Conservation (phyloP, 495 filamentous ascomycete species). For the Staphylotrichum tortipilum region DNA sequence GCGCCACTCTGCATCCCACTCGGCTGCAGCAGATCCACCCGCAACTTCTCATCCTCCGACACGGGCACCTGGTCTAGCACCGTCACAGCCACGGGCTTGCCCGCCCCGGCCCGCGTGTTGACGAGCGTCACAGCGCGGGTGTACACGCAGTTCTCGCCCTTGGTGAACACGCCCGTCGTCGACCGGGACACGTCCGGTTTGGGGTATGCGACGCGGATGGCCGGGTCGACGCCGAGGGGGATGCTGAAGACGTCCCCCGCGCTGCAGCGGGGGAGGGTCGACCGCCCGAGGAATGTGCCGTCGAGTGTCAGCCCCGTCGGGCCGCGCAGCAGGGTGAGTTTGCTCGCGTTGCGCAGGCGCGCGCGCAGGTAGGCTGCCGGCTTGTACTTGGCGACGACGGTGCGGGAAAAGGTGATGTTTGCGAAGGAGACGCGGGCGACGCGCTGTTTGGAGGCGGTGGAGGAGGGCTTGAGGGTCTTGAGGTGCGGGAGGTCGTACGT, state of each 20-base stretch:
- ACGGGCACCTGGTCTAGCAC: conserved; percentile 62
- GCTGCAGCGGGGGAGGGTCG: conserved; percentile 47
- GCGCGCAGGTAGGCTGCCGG: conserved; percentile 59
- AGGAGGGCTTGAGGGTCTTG: conserved; percentile 36
- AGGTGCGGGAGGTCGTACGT: conserved; percentile 53
- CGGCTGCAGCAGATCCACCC: conserved; percentile 46
- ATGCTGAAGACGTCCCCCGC: conserved; percentile 54
- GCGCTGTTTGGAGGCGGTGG: conserved; percentile 39
- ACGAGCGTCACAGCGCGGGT: conserved; percentile 48
- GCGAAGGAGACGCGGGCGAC: conserved; percentile 36
- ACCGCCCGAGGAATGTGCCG: conserved; percentile 57
- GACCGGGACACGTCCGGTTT: conserved; percentile 51
- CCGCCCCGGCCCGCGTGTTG: conserved; percentile 45
- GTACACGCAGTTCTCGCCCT: conserved; percentile 52
- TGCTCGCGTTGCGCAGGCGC: conserved; percentile 49
- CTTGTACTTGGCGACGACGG: conserved; percentile 59
- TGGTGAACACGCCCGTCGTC: conserved; percentile 44
- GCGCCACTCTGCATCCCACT: conserved; percentile 43
- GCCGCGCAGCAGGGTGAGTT: conserved; percentile 52
- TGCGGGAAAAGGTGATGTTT: conserved; percentile 40
- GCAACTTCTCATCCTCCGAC: conserved; percentile 54
- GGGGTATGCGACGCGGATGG: conserved; percentile 51
- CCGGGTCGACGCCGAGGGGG: conserved; percentile 57
- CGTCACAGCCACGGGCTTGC: conserved; percentile 42
- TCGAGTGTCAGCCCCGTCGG: conserved; percentile 58